Evolutionary conservation across 345 rosid genomes (phyloP), one percentile per base, ranked within the genome.

Genomic region (Arabis alpina): DNA sequence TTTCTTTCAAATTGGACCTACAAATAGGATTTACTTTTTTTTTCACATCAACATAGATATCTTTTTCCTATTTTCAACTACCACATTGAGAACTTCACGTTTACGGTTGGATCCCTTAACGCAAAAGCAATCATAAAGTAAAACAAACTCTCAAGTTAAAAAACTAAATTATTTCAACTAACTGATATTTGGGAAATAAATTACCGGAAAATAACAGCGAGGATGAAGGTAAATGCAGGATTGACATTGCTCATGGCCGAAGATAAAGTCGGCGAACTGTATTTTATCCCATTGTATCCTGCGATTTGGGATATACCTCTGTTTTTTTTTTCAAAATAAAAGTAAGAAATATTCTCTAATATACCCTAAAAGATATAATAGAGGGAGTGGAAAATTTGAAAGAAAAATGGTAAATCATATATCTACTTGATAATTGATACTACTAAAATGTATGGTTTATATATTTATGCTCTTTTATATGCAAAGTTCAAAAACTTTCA

Each of bases 171-270:
- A 42, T 61, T 30, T 30, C 27, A 14, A 52, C 12, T 8, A 40
- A 4, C 10, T 1, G 25, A 36, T 34, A 36, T 36, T 44, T 45
- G 43, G 8, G 23, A 10, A 59, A 50, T 3, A 57, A 5, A 53
- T 16, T 58, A 77, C 83, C 77, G 49, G 53, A 77, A 80, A 41
- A 70, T 0, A 30, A 77, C 48, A 2, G 77, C 81, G 45, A 80
- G 77, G 30, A 66, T 61, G 72, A 78, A 78, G 40, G 81, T 78
- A 51, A 78, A 73, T 10, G 74, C 78, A 57, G 77, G 80, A 12
- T 36, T 59, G 12, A 77, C 68, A 32, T 68, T 78, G 43, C 81
- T 66, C 74, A 78, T 63, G 3, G 81, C 81, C 8, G 78, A 73
- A 1, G 80, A 65, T 11, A 78, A 54, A 15, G 75, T 78, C 6